These are phyloP conservation scores for Calonectria ilicicola DNA, from an alignment of 2,329 filamentous ascomycete species.

Conservation along the genomic window DNA sequence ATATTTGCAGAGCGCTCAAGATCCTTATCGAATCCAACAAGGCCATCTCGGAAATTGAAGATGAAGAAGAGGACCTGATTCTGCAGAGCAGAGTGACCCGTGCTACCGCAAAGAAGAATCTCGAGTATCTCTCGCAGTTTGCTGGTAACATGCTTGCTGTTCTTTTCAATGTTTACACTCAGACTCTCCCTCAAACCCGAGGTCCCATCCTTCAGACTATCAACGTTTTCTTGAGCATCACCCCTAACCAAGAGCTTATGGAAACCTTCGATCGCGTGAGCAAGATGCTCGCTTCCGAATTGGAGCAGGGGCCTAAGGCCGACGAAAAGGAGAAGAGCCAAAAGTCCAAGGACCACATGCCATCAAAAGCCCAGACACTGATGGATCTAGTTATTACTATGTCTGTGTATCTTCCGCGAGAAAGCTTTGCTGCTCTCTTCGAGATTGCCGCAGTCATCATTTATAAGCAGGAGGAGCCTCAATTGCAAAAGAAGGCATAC, in stretches of 20 bases:
- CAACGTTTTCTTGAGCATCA: slow-evolving; percentile 93
- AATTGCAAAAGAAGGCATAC: slow-evolving; percentile 98
- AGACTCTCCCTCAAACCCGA: slow-evolving; percentile 92
- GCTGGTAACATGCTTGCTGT: slow-evolving; percentile 93
- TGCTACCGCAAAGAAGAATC: slow-evolving; percentile 79
- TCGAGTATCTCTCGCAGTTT: slow-evolving; percentile 83
- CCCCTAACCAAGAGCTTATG: slow-evolving; percentile 80
- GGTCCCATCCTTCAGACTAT: slow-evolving; percentile 94
- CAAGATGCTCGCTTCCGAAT: slow-evolving; percentile 80
- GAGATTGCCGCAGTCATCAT: slow-evolving; percentile 87
- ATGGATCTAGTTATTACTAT: slow-evolving; percentile 98
- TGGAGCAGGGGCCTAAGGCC: slow-evolving; percentile 66
- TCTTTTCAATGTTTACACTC: slow-evolving; percentile 98
- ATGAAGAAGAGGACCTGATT: slow-evolving; percentile 77
- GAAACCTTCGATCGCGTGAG: slow-evolving; percentile 91
- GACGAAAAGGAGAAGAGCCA: slow-evolving; percentile 73
- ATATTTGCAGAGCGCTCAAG: slow-evolving; percentile 88
- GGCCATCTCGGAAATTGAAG: slow-evolving; percentile 77
- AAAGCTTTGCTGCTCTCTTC: slow-evolving; percentile 88
- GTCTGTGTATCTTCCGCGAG: slow-evolving; percentile 88
- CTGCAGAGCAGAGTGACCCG: slow-evolving; percentile 84
- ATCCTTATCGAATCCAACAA: slow-evolving; percentile 93
- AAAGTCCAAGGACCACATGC: slow-evolving; percentile 78
- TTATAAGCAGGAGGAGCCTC: slow-evolving; percentile 84
- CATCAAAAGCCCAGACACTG: slow-evolving; percentile 91